Conservation (phyloP, 2,329 filamentous ascomycete genomes). For the Aspergillus sp. region DNA sequence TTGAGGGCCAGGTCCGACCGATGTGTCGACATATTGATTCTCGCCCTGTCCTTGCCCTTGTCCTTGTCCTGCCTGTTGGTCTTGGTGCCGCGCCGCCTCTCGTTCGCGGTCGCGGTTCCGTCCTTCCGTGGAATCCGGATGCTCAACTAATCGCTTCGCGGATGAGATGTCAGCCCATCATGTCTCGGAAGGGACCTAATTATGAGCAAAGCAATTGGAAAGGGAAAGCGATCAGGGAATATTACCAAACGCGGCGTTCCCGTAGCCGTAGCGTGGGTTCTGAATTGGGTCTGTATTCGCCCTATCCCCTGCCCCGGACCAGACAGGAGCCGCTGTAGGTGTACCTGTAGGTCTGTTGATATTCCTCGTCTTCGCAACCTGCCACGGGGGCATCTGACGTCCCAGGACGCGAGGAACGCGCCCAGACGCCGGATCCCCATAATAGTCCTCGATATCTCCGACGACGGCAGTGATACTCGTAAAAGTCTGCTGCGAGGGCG, state of each 20-base stretch:
- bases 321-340: slow-evolving; percentile 21
- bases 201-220: not conserved
- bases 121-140: slow-evolving; percentile 39
- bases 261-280: slow-evolving; percentile 14
- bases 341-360: slow-evolving; percentile 6
- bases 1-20: slow-evolving; percentile 42
- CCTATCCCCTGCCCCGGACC: not conserved
- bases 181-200: no score
- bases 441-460: slow-evolving; percentile 46
- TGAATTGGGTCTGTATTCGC: slow-evolving; percentile 15
- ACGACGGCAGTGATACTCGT: slow-evolving; percentile 21
- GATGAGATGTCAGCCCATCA: slow-evolving; percentile 57
- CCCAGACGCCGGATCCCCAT: slow-evolving; percentile 35
- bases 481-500: slow-evolving; percentile 2
- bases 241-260: slow-evolving; percentile 33
- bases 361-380: slow-evolving; percentile 8
- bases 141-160: slow-evolving; percentile 61
- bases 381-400: slow-evolving; percentile 33
- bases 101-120: slow-evolving; percentile 33
- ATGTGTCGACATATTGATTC: slow-evolving; percentile 19
- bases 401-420: slow-evolving; percentile 44
- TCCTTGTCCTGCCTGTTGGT: not conserved
- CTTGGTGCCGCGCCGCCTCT: slow-evolving; percentile 16
- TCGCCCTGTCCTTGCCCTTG: slow-evolving; percentile 15
- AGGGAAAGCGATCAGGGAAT: slow-evolving; percentile 1